Evolutionary conservation across 495 filamentous ascomycete species (phyloP).

Genomic region (Schizothecium vesticola): DNA sequence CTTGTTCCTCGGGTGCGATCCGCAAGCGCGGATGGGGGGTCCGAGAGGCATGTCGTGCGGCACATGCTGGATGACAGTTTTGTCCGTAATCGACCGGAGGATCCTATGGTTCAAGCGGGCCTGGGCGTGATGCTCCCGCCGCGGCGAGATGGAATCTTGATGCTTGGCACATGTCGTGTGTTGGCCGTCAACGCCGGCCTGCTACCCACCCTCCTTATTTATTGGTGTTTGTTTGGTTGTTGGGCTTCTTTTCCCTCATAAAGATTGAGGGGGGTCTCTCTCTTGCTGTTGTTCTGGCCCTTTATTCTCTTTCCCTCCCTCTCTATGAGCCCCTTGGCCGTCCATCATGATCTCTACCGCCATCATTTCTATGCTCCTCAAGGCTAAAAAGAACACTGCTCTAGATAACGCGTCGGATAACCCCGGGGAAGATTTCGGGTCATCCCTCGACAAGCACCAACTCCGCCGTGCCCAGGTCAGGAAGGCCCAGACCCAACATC

Average conservation of each 20-base stretch:
- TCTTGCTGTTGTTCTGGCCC: background rate
- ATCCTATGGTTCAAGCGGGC: background rate
- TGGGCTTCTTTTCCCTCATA: background rate
- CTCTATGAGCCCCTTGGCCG: background rate
- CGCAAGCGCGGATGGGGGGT: background rate
- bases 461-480: slow-evolving; percentile 44
- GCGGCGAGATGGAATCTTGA: background rate
- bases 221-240: background rate
- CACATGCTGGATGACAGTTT: background rate
- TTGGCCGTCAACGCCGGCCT: background rate
- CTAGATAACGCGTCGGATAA: background rate
- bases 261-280: background rate
- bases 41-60: background rate
- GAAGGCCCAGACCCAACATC: slow-evolving; percentile 48
- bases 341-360: background rate
- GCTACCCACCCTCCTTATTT: background rate
- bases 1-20: background rate
- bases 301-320: background rate
- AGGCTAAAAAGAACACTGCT: background rate
- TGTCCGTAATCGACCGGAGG: background rate
- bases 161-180: background rate
- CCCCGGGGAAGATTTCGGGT: background rate
- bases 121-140: background rate
- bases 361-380: background rate
- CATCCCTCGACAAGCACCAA: slow-evolving; percentile 29